Base-by-base conservation (phyloP, 108 stramenopile species). In the Skeletonema menzelii region DNA sequence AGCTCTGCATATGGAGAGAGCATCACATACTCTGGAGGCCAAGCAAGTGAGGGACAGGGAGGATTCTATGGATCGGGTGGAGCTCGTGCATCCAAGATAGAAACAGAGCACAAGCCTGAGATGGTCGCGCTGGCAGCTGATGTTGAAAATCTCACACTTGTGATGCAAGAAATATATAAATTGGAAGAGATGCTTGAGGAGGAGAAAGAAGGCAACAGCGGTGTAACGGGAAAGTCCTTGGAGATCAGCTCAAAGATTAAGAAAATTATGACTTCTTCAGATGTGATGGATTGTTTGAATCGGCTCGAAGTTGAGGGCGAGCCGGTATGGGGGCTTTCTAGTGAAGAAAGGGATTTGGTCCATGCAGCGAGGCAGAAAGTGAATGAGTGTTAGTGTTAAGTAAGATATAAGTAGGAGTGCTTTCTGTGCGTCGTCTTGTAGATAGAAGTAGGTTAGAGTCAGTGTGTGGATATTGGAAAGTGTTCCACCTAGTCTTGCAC, bases 31-130 rank as follows among this genome's bases (percentile, higher is more conserved):
- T 81, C 79, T 53, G 86, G 84, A 49, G 90, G 90, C 11, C 90
- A 91, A 63, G 86, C 90, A n/a, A 78, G 79, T 20, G 86, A 82
- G 58, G 90, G 90, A 24, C 90, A 91, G 63, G 90, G 89, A 17
- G 90, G 90, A 17, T 91, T 83, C 72, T 91, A 91, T 62, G 90
- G 88, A 22, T 84, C 85, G 10, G 90, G 90, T 12, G 90, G 90
- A 26, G 84, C 90, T 34, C 88, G 88, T 47, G 72, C 28, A 17
- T 70, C 67, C 42, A 70, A 57, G 24, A 30, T 55, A 22, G 60
- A 59, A 64, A 68, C 72, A 8, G 81, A 77, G 20, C 82, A 86
- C 31, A 82, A 82, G 26, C 65, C 79, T 20, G 75, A 84, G 49
- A 74, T 86, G 73, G 62, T 91, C 12, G 88, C 88, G 5, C 65